These are phyloP conservation scores for Alternaria brassicicola DNA, from an alignment of 2,329 filamentous ascomycete species.

Conservation along the genomic window DNA sequence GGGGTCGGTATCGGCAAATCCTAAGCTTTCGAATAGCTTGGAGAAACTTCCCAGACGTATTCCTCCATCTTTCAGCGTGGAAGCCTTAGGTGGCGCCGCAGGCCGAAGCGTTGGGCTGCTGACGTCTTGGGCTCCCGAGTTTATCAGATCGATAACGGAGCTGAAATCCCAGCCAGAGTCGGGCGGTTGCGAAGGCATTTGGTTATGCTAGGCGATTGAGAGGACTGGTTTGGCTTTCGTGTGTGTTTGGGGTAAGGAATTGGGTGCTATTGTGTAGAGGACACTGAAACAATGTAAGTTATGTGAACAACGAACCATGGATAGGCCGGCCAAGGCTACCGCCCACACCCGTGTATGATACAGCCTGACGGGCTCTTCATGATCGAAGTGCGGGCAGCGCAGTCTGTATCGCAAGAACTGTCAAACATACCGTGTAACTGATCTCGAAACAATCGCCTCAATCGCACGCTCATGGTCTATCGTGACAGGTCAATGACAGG, in stretches of 20 bases:
- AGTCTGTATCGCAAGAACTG: constrained; percentile 6
- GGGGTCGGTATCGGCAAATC: constrained; percentile 36
- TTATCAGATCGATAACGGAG: constrained; percentile 53
- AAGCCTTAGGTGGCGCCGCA: constrained; percentile 10
- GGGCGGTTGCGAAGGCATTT: constrained; percentile 44
- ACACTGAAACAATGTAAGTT: constrained; percentile 23
- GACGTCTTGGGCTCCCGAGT: constrained; percentile 30
- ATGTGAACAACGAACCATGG: constrained; percentile 5
- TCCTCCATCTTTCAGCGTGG: constrained; percentile 15
- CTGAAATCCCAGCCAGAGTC: constrained; percentile 55
- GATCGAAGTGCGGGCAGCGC: not conserved
- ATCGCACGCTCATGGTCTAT: constrained; percentile 41
- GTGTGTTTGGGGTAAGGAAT: constrained; percentile 5
- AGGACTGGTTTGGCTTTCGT: not conserved
- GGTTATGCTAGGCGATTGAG: not conserved
- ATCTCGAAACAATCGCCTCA: constrained; percentile 38
- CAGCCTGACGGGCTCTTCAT: not conserved
- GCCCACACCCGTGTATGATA: not conserved
- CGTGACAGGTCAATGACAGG: constrained; percentile 12
- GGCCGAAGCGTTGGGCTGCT: constrained; percentile 27
- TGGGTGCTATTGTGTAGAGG: constrained; percentile 22
- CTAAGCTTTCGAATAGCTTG: constrained; percentile 55
- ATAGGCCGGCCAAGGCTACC: not conserved
- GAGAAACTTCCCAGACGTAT: constrained; percentile 53
- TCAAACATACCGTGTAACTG: constrained; percentile 35